Evolutionary conservation across 495 filamentous ascomycete species (phyloP), one percentile per base, ranked within the genome.

Genomic region (Penicillium antarcticum): DNA sequence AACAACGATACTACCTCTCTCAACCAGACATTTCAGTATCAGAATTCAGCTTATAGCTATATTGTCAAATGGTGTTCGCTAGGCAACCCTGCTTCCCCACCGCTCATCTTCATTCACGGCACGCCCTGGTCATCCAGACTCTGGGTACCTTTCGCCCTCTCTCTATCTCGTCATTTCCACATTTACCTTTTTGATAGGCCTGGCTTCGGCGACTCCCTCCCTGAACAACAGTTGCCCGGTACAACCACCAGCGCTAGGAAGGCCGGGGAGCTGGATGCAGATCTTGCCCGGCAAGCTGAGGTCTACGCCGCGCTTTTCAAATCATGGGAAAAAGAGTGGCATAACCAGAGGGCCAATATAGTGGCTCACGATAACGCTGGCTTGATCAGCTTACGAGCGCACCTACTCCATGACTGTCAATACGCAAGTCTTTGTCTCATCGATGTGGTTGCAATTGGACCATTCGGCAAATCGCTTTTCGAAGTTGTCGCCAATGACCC

Each of bases 151-250:
- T 58, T 61, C 23, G 69, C 67, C 2, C 43, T 50, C 10, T 43
- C 66, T 8, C 52, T 71, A 23, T 37, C 66, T 8, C 38, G 29
- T 13, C 42, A 57, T 32, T 69, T 62, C 45, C 48, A 56, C n/a
- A 59, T 72, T 49, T 66, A 72, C 44, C 56, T 72, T n/a, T 71
- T 65, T 41, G 69, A 72, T 50, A 67, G 66, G 24, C 69, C 69
- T 5, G 67, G 67, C 11, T 72, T 65, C 55, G 69, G 69, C 19
- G 24, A 42, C 4, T 59, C 55, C 3, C 54, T 53, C 0, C 53
- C 53, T 10, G 57, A 59, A 45, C 38, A 46, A 1, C 51, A 62
- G 1, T 48, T 58, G 0, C 50, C 49, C 7, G 43, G 23, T 13
- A 45, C 53, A 53, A 23, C 35, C 26, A 13, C 31, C 10, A 21